Conservation (phyloP, 2,329 filamentous ascomycete genomes). For the Fusarium dlaminii region DNA sequence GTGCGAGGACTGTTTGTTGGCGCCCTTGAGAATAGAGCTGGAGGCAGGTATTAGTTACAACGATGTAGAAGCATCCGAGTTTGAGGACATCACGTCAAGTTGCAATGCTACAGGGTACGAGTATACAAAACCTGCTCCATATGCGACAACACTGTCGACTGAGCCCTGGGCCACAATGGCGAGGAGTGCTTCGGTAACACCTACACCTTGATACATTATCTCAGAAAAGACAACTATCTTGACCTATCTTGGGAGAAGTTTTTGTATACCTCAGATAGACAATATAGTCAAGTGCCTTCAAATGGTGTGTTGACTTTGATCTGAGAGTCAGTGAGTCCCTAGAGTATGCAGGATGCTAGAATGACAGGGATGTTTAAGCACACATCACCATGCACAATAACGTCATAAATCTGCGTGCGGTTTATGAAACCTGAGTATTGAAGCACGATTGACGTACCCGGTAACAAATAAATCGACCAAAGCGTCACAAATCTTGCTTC, state of each 20-base stretch:
- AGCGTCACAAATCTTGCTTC: conserved; percentile 14
- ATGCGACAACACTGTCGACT: neutral
- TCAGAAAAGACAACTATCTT: neutral
- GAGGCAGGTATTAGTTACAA: neutral
- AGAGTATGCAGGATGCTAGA: no score
- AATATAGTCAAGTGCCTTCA: no score
- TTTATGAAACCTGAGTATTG: conserved; percentile 19
- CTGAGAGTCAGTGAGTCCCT: neutral
- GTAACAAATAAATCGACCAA: conserved; percentile 2
- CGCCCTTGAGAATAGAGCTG: neutral
- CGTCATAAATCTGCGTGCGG: conserved; percentile 25
- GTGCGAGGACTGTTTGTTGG: neutral
- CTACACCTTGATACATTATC: neutral
- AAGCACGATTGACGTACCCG: conserved; percentile 20
- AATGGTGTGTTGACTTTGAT: neutral
- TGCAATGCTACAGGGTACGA: neutral
- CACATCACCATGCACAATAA: conserved; percentile 25
- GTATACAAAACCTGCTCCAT: neutral
- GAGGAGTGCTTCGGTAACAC: neutral
- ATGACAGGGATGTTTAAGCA: conserved; percentile 7
- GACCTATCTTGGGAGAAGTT: neutral
- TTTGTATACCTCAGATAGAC: neutral
- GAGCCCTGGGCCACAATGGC: neutral
- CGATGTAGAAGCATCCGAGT: neutral
- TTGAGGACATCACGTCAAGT: neutral